Percentiles rank a stretch among this genome's conserved stretches.
These are phyloP conservation scores for Aspergillus costaricaensis DNA, from an alignment of 2,329 filamentous ascomycete genomes.

Conservation along the genomic window DNA sequence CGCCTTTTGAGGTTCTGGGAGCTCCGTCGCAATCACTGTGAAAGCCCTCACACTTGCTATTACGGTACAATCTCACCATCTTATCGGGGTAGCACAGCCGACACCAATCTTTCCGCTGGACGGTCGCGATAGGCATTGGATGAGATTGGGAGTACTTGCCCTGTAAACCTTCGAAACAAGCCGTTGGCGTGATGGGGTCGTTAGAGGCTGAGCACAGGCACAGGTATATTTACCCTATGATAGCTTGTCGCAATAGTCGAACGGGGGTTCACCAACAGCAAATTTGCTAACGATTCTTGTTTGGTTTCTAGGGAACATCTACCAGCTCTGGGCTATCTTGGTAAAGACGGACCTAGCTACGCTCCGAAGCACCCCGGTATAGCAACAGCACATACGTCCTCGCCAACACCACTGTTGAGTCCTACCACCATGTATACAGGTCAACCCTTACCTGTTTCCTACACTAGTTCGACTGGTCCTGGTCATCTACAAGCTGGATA, in stretches of 20 bases:
- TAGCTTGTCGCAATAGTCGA: not conserved
- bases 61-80: not conserved
- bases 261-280: not conserved
- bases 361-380: conserved; percentile 35
- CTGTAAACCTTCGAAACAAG: not conserved
- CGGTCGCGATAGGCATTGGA: conserved; percentile 15
- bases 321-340: conserved; percentile 46
- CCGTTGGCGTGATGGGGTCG: conserved; percentile 40
- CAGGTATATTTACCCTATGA: conserved; percentile 33
- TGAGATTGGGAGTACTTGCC: conserved; percentile 12
- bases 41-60: not conserved
- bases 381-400: conserved; percentile 35
- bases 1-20: conserved; percentile 1
- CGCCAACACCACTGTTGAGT: conserved; percentile 44
- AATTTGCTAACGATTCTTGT: conserved; percentile 26
- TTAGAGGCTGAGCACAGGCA: conserved; percentile 41
- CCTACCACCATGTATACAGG: conserved; percentile 48
- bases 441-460: conserved; percentile 45
- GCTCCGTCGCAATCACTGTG: not conserved
- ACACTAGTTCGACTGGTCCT: conserved; percentile 38
- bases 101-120: not conserved
- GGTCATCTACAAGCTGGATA: conserved; percentile 39
- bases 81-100: not conserved
- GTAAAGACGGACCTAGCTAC: conserved; percentile 41
- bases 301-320: conserved; percentile 41